phyloP scores from a whole-genome alignment of 2,329 filamentous ascomycete genomes.

The Spiromastix sp. region DNA sequence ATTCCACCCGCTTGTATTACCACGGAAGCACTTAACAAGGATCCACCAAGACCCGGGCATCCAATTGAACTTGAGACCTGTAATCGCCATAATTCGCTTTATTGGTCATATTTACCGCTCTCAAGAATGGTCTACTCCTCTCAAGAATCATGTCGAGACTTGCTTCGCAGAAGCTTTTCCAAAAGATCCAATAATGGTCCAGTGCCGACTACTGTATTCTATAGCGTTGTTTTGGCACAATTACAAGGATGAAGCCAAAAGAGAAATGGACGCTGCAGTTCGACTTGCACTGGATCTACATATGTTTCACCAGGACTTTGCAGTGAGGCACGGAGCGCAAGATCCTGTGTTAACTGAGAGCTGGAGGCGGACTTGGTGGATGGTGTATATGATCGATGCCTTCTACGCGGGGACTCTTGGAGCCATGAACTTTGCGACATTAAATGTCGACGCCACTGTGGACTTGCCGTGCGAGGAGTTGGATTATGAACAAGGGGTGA shows the following conservation, averaged over 20 bases:
- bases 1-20: slow-evolving; percentile 21
- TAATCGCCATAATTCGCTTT: slow-evolving; percentile 19
- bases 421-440: slow-evolving; percentile 11
- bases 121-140: slow-evolving; percentile 11
- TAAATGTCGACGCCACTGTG: slow-evolving; percentile 15
- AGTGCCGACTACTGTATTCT: slow-evolving; percentile 19
- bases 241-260: slow-evolving; percentile 1
- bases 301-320: slow-evolving; percentile 13
- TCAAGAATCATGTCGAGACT: slow-evolving; percentile 3
- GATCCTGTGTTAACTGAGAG: slow-evolving; percentile 16
- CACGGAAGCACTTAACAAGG: slow-evolving; percentile 10
- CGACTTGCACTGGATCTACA: slow-evolving; percentile 3
- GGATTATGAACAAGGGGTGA: slow-evolving; percentile 20
- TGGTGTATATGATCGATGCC: slow-evolving; percentile 57
- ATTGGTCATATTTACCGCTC: slow-evolving; percentile 15
- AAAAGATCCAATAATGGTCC: too few species aligned
- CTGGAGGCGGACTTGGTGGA: slow-evolving; percentile 40
- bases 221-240: slow-evolving; percentile 18
- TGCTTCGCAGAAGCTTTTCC: too few species aligned
- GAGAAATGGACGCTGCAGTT: neutral
- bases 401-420: slow-evolving; percentile 58
- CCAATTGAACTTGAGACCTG: slow-evolving; percentile 13
- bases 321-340: slow-evolving; percentile 46
- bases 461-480: slow-evolving; percentile 25
- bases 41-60: slow-evolving; percentile 6